Percentiles rank a stretch among this genome's conserved stretches.
These are phyloP conservation scores for Deuterostichococcus epilithicus DNA, from an alignment of 139 green algal genomes.

Conservation along the genomic window DNA sequence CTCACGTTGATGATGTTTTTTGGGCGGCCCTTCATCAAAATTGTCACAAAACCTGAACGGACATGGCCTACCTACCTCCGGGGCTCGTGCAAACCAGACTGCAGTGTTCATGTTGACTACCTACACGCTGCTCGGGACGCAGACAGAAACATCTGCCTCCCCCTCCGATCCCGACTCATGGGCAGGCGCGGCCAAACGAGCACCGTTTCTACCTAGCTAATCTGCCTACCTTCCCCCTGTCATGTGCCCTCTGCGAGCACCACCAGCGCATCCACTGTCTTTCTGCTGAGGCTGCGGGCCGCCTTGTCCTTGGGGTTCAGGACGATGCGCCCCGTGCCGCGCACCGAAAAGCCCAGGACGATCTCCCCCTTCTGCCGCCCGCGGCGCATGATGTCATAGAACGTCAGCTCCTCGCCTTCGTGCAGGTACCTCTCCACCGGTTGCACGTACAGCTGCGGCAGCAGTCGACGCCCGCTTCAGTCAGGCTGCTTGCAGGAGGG, in stretches of 20 bases:
- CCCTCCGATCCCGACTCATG: too few species aligned
- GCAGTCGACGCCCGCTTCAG: not conserved
- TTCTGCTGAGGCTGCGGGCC: not conserved
- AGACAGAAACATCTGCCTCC: too few species aligned
- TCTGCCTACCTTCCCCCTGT: too few species aligned
- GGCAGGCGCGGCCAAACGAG: too few species aligned
- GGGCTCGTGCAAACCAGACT: too few species aligned
- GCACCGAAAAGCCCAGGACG: conserved; percentile 35
- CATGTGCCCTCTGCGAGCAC: conserved; percentile 15
- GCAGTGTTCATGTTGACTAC: too few species aligned
- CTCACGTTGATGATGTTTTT: too few species aligned
- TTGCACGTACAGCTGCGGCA: conserved; percentile 37
- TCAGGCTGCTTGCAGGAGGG: not conserved
- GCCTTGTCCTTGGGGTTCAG: conserved; percentile 39
- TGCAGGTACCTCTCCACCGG: conserved; percentile 36
- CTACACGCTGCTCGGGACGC: too few species aligned
- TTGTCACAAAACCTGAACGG: too few species aligned
- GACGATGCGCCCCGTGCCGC: conserved; percentile 1
- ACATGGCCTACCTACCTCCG: too few species aligned
- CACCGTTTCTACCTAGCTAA: too few species aligned
- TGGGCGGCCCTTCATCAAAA: too few species aligned
- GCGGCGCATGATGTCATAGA: conserved; percentile 45
- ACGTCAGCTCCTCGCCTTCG: conserved; percentile 22
- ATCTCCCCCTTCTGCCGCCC: conserved; percentile 32
- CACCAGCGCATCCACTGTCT: conserved; percentile 22